These are phyloP conservation scores for Emericellopsis atlantica DNA, from an alignment of 2,329 filamentous ascomycete genomes.

Conservation along the genomic window DNA sequence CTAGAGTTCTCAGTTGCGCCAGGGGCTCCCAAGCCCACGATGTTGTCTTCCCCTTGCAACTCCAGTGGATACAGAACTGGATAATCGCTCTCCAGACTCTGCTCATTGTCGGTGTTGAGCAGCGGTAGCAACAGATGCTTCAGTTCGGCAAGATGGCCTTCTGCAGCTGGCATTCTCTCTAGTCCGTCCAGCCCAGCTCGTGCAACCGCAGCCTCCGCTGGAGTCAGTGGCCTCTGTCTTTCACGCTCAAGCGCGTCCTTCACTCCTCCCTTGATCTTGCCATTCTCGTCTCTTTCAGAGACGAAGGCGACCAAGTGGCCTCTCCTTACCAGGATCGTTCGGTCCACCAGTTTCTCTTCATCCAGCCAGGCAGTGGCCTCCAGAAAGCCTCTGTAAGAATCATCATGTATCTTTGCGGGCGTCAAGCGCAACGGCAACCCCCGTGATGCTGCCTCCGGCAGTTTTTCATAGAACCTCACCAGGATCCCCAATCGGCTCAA, in stretches of 20 bases:
- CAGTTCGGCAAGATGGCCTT: background rate
- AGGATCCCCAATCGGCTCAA: conserved; percentile 29
- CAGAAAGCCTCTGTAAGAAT: conserved; percentile 26
- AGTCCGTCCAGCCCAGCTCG: background rate
- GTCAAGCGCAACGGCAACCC: conserved; percentile 26
- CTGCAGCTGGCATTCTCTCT: background rate
- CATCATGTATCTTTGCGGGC: conserved; percentile 29
- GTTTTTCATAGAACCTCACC: conserved; percentile 21
- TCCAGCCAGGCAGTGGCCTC: conserved; percentile 24
- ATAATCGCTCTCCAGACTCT: background rate
- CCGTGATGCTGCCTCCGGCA: conserved; percentile 20
- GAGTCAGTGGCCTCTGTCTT: background rate
- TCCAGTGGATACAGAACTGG: background rate
- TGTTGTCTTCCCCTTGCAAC: no score
- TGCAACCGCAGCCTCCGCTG: background rate
- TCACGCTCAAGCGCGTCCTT: background rate
- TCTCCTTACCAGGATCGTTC: conserved; percentile 25
- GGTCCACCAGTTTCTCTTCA: conserved; percentile 12
- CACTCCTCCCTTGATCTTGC: background rate
- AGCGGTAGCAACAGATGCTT: background rate
- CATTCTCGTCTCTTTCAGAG: background rate
- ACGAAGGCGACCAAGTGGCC: conserved; percentile 19
- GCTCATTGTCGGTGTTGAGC: background rate
- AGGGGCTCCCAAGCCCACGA: no score
- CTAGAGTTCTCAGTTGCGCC: no score